phyloP scores from a whole-genome alignment of 2,329 filamentous ascomycete species.

The Grosmannia serpens region DNA sequence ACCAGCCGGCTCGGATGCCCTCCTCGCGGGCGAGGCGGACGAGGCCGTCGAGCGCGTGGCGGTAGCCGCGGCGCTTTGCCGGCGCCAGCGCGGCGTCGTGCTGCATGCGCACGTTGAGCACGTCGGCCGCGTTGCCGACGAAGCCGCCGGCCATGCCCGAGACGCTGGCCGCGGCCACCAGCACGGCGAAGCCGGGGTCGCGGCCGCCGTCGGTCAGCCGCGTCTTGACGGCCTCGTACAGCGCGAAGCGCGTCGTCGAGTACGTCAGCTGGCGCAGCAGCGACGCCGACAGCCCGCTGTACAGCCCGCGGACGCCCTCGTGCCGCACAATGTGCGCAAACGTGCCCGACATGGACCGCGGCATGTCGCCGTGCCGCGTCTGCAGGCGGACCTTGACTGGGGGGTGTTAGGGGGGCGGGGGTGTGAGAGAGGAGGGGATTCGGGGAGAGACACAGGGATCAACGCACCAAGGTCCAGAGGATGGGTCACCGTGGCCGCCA shows the following conservation, averaged over 20 bases:
- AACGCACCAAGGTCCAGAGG: slow-evolving; percentile 77
- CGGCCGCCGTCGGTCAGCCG: slow-evolving; percentile 35
- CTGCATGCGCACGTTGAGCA: slow-evolving; percentile 98
- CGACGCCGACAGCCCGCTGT: slow-evolving; percentile 84
- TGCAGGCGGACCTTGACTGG: slow-evolving; percentile 65
- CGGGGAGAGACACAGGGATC: neutral
- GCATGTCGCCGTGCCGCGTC: slow-evolving; percentile 64
- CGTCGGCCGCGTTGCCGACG: slow-evolving; percentile 87
- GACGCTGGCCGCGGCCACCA: slow-evolving; percentile 69
- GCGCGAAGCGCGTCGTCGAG: slow-evolving; percentile 88
- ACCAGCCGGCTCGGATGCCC: slow-evolving; percentile 56
- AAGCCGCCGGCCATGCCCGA: slow-evolving; percentile 85
- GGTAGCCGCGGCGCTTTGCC: slow-evolving; percentile 73
- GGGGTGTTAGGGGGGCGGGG: neutral
- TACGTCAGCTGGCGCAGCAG: slow-evolving; percentile 91
- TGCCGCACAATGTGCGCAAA: slow-evolving; percentile 68
- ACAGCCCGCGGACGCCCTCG: slow-evolving; percentile 71
- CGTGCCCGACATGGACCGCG: slow-evolving; percentile 74
- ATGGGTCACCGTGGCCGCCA: slow-evolving; percentile 86
- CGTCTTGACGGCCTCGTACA: slow-evolving; percentile 88
- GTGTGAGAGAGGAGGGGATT: neutral
- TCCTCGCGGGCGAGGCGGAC: slow-evolving; percentile 80
- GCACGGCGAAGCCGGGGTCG: slow-evolving; percentile 56
- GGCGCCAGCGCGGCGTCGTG: slow-evolving; percentile 70
- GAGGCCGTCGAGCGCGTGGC: slow-evolving; percentile 76